These are phyloP conservation scores for Lachancea lanzarotensis DNA, from an alignment of 805 yeast genomes.

Conservation along the genomic window DNA sequence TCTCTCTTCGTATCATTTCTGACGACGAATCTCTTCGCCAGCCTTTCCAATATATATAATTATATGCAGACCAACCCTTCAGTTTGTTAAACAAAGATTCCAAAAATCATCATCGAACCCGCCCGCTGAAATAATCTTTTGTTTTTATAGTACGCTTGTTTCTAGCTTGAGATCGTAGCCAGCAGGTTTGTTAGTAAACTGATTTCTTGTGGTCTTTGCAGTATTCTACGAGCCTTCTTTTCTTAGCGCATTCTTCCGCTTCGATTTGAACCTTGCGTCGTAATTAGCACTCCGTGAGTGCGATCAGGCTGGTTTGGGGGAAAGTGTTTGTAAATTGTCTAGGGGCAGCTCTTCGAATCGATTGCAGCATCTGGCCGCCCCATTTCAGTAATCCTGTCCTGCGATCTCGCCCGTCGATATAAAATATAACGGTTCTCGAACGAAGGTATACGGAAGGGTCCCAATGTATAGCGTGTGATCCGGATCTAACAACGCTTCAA, in stretches of 20 bases:
- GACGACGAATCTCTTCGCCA: too few relatives aligned
- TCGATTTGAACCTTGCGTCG: background rate
- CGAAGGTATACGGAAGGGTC: background rate
- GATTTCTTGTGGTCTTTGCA: too few relatives aligned
- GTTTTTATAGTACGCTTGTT: background rate
- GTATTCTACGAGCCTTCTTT: background rate
- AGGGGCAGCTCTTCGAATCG: background rate
- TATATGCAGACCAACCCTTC: too few relatives aligned
- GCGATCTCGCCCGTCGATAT: background rate
- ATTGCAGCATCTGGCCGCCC: background rate
- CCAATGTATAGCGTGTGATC: too few relatives aligned
- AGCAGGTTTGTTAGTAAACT: too few relatives aligned
- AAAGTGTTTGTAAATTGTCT: background rate
- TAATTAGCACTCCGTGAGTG: background rate
- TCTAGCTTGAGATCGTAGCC: background rate
- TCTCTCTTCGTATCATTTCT: too few relatives aligned
- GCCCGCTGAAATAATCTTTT: background rate
- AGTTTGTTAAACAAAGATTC: background rate
- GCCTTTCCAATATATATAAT: background rate
- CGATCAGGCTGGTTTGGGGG: constrained; percentile 1
- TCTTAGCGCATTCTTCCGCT: background rate
- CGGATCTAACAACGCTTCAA: too few relatives aligned
- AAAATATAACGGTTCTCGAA: background rate
- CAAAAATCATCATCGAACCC: background rate
- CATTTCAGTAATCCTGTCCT: background rate